Percentiles rank a stretch among this genome's conserved stretches.
phyloP scores from a whole-genome alignment of 768 basidiomycete species.

The Leccinellum albellum region DNA sequence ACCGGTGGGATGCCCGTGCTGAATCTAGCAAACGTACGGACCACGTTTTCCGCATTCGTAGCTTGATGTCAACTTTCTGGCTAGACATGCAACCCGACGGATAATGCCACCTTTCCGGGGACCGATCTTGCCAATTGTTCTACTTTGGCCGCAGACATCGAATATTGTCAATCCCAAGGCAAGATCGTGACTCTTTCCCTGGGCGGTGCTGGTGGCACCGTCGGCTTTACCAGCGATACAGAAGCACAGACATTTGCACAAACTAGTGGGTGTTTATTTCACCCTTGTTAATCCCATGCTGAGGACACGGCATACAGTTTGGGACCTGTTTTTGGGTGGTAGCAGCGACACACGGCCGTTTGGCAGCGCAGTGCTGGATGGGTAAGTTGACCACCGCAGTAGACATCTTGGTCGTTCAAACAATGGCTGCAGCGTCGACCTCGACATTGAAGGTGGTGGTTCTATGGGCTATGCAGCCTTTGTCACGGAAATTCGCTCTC shows the following conservation, averaged over 20 bases:
- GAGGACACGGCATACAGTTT: slow-evolving; percentile 25
- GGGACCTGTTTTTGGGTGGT: slow-evolving; percentile 48
- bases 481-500: slow-evolving; percentile 23
- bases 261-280: slow-evolving; percentile 14
- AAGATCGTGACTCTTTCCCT: slow-evolving; percentile 47
- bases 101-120: slow-evolving; percentile 40
- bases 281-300: slow-evolving; percentile 7
- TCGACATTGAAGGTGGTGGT: slow-evolving; percentile 72
- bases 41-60: background rate
- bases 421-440: slow-evolving; percentile 46
- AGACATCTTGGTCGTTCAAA: background rate
- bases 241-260: slow-evolving; percentile 35
- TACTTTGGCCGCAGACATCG: slow-evolving; percentile 39
- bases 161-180: slow-evolving; percentile 42
- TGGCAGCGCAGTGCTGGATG: slow-evolving; percentile 43
- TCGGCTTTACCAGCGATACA: slow-evolving; percentile 36
- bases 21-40: slow-evolving; percentile 62
- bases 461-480: slow-evolving; percentile 49
- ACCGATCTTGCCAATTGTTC: slow-evolving; percentile 40
- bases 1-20: slow-evolving; percentile 59
- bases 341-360: slow-evolving; percentile 41
- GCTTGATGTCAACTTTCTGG: background rate
- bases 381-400: slow-evolving; percentile 27
- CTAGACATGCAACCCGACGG: slow-evolving; percentile 41
- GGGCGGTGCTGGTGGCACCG: slow-evolving; percentile 41